A percentile compares a stretch with the other conserved stretches of the same genome.
Conservation (phyloP, 176 grass and related monocot species). For the Areca catechu region DNA sequence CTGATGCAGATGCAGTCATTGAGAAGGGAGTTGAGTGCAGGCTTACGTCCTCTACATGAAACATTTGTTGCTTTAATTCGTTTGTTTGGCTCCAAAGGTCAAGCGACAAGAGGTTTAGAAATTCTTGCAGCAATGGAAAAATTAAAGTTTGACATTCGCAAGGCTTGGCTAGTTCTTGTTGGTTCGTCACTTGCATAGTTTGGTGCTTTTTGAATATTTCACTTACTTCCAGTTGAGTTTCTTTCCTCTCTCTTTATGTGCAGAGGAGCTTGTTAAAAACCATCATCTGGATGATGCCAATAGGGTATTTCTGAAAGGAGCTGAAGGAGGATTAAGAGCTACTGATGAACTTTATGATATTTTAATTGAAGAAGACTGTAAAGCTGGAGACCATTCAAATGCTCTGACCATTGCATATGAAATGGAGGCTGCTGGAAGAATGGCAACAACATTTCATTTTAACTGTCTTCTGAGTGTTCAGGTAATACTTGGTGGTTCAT, state of each 20-base stretch:
- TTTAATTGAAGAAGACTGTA: constrained; percentile 94
- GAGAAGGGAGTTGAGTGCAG: constrained; percentile 84
- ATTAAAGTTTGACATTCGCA: constrained; percentile 79
- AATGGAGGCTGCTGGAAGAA: constrained; percentile 97
- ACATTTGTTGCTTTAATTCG: constrained; percentile 90
- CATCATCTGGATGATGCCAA: constrained; percentile 75
- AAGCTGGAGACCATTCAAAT: constrained; percentile 89
- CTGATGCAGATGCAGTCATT: constrained; percentile 83
- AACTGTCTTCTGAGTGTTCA: constrained; percentile 99
- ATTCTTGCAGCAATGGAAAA: constrained; percentile 97
- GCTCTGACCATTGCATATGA: constrained; percentile 94
- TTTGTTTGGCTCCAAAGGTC: constrained; percentile 82
- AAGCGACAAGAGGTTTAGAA: constrained; percentile 87
- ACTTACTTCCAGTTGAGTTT: constrained; percentile 7
- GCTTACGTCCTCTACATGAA: constrained; percentile 75
- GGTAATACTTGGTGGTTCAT: constrained; percentile 29
- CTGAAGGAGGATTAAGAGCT: constrained; percentile 68
- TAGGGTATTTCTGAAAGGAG: constrained; percentile 88
- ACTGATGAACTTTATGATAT: constrained; percentile 77
- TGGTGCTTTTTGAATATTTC: constrained; percentile 8
- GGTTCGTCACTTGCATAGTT: constrained; percentile 38
- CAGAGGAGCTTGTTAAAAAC: constrained; percentile 83
- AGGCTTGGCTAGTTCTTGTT: constrained; percentile 91
- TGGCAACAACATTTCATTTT: constrained; percentile 96
- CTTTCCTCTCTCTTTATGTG: constrained; percentile 22